Base-by-base conservation (phyloP, 805 yeast species). In the Wickerhamomyces silvicola region DNA sequence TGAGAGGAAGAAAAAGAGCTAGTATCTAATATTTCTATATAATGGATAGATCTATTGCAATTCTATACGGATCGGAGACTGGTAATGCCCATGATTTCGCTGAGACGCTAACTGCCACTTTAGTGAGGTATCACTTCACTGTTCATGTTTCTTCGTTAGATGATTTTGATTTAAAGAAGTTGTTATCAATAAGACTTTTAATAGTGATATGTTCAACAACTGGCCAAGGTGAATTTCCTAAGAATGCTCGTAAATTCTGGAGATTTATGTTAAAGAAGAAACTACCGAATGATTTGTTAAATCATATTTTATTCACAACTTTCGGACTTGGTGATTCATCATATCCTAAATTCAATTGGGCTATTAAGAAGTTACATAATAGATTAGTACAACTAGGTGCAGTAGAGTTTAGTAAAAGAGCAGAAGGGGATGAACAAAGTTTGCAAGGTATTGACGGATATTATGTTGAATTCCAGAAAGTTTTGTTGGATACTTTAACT, bases 261-360 rank as follows among this genome's bases (percentile, higher is more conserved):
- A 67, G 69, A 42, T 75, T 81, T 39, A 56, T 92, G 45, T 69
- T 85, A 36, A 74, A 72, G 50, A 75, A 70, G 51, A 77, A 75
- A 42, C 68, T 90, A 7, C 69, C 92, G 62, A 18, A 43, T 0
- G 74, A 75, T 44, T 59, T 85, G 19, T 59, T 90, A 24, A 67
- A 68, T 40, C 83, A 79, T 49, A 45, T 84, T 9, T 56, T 62
- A 12, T 66, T 87, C 43, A 72, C 90, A 3, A 70, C 86, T 2
- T 81, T 92, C 50, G 99, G 98, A 0, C 59, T 92, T 2, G 99
- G 99, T 17, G 97, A 92, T 55, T 80, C 95, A 1, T 80, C 94
- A 1, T 92, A 92, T 53, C 84, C 94, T 5, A 73, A 81, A 42
- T 92, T 75, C 59, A 90, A 92, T 57, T 78, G 78, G 66, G 96